Conservation (phyloP, 2,329 filamentous ascomycete species). For the Thyridium curvatum region DNA sequence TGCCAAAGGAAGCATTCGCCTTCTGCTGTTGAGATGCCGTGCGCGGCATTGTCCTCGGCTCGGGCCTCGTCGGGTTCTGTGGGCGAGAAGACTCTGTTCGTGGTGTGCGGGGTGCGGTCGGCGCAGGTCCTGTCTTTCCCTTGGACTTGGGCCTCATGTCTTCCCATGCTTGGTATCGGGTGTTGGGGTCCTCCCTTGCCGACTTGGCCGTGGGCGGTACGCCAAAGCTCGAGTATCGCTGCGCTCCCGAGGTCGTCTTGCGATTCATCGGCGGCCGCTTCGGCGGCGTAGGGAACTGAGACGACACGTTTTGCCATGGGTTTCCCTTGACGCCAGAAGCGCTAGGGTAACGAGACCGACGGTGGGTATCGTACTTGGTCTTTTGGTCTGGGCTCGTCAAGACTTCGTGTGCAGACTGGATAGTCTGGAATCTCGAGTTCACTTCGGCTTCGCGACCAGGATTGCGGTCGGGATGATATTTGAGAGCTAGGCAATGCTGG, state of each 20-base stretch:
- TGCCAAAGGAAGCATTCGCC: slow-evolving; percentile 48
- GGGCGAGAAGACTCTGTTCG: slow-evolving; percentile 9
- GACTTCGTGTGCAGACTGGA: slow-evolving; percentile 81
- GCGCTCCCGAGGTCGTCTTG: slow-evolving; percentile 9
- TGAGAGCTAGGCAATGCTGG: slow-evolving; percentile 52
- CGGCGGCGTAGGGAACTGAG: slow-evolving; percentile 42
- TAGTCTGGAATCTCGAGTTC: slow-evolving; percentile 77
- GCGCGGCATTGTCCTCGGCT: slow-evolving; percentile 34
- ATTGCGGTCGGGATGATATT: slow-evolving; percentile 86
- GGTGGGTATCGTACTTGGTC: slow-evolving; percentile 45
- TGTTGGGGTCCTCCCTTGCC: slow-evolving; percentile 10
- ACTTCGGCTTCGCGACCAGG: slow-evolving; percentile 75
- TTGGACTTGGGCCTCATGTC: slow-evolving; percentile 19
- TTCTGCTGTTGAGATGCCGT: slow-evolving; percentile 48
- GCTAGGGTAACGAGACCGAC: slow-evolving; percentile 32
- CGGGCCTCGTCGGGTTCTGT: slow-evolving; percentile 9
- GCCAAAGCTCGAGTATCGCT: slow-evolving; percentile 15
- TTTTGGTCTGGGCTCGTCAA: slow-evolving; percentile 44
- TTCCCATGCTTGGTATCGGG: slow-evolving; percentile 26
- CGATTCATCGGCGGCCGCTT: slow-evolving; percentile 14
- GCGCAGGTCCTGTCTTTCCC: slow-evolving; percentile 8
- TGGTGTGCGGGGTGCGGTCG: slow-evolving; percentile 17
- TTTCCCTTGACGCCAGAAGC: slow-evolving; percentile 52
- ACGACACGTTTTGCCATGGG: slow-evolving; percentile 44
- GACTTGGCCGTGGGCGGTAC: slow-evolving; percentile 9